Base-by-base conservation (phyloP, 441 rosid genomes). In the Mallotus repandus region DNA sequence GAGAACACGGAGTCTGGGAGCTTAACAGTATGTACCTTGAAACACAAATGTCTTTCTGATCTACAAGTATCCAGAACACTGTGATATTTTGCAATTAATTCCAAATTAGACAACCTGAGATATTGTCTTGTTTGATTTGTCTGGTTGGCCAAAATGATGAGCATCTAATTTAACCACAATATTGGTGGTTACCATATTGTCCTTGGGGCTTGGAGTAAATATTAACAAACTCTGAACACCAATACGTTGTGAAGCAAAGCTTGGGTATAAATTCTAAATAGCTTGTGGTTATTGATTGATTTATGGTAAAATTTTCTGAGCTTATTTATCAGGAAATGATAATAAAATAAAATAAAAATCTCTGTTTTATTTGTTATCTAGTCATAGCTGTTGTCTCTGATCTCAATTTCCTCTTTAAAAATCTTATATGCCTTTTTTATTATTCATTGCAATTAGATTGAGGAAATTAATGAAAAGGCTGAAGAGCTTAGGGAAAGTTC, bases 1-100 rank as follows among this genome's bases (percentile, higher is more conserved):
- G 93, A 85, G 89, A 83, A 85, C 70, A 91, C 97, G 0, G 91
- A 91, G 61, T 82, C 97, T 45, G 94, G 92, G 67, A 87, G 85
- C 82, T 88, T 91, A 79, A 91, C 85, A 77, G 94, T 93, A 84
- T 76, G 87, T 77, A 67, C 54, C 68, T 13, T 13, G 10, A 65
- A 67, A 49, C 53, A 8, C 50, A 16, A 52, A 29, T 4, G 13
- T 57, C 14, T 32, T 19, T 58, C 11, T 66, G 3, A 13, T 57
- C 22, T 66, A 14, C 21, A 59, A 35, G 8, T 45, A 46, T 56
- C 56, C 9, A 58, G 15, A 58, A 55, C 41, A 35, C 41, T 1
- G 9, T 8, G 57, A 21, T 41, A 13, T 52, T 14, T 11, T 63
- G 46, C 43, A 15, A 15, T 25, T 19, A 38, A 29, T 73, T 48